A percentile compares a stretch with the other conserved stretches of the same genome.
These are phyloP conservation scores for Trichoderma polysporum DNA, from an alignment of 2,329 filamentous ascomycete genomes.

Conservation along the genomic window DNA sequence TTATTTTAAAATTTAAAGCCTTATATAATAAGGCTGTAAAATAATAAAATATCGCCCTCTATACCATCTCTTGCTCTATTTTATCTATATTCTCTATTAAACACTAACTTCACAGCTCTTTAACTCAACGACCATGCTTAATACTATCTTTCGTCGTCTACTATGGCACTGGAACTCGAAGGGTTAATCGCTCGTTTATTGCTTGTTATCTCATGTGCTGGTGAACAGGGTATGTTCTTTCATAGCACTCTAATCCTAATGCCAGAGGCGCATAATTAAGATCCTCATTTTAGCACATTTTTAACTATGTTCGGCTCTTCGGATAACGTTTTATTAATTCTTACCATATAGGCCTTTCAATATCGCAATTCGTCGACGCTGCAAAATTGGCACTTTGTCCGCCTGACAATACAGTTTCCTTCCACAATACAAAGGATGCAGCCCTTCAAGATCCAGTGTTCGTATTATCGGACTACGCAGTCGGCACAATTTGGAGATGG, in stretches of 20 bases:
- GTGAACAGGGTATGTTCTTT: slow-evolving; percentile 36
- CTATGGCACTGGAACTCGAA: slow-evolving; percentile 42
- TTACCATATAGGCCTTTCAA: slow-evolving; percentile 30
- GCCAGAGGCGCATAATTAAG: neutral
- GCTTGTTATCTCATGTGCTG: slow-evolving; percentile 39
- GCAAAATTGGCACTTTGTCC: slow-evolving; percentile 31
- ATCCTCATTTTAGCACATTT: neutral
- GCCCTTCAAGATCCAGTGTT: slow-evolving; percentile 13
- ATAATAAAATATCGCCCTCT: neutral
- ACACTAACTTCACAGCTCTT: too few relatives aligned
- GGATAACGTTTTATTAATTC: neutral
- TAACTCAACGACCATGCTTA: slow-evolving; percentile 36
- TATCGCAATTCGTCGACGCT: slow-evolving; percentile 34
- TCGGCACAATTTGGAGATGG: slow-evolving; percentile 40
- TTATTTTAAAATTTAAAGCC: neutral
- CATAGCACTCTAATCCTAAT: slow-evolving; percentile 1
- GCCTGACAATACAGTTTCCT: slow-evolving; percentile 17
- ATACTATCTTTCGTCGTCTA: slow-evolving; percentile 16
- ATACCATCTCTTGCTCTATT: neutral
- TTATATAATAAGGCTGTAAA: neutral
- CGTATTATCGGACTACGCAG: slow-evolving; percentile 29
- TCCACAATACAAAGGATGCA: neutral
- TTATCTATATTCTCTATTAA: slow-evolving; percentile 3
- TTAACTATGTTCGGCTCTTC: neutral
- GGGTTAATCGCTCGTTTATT: slow-evolving; percentile 39